phyloP scores from a whole-genome alignment of 2,329 filamentous ascomycete species.

The Camptophora hylomeconis region DNA sequence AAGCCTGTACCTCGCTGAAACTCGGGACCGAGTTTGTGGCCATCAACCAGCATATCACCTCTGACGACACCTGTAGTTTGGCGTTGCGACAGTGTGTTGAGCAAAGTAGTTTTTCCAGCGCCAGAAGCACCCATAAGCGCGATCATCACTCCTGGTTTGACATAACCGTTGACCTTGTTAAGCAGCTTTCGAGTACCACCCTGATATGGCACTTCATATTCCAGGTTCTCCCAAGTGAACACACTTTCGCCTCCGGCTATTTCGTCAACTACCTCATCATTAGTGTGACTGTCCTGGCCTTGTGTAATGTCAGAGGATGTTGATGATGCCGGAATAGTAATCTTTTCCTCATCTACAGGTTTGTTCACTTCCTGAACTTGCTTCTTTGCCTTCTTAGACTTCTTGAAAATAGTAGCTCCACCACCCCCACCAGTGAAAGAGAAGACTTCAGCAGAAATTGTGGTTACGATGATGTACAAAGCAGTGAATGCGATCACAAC shows the following conservation, averaged over 20 bases:
- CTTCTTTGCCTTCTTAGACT: conserved; percentile 47
- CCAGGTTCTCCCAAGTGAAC: conserved; percentile 59
- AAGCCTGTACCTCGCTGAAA: conserved; percentile 61
- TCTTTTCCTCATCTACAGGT: conserved; percentile 46
- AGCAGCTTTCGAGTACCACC: conserved; percentile 49
- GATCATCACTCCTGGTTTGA: conserved; percentile 66
- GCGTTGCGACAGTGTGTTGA: conserved; percentile 65
- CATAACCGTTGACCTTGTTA: conserved; percentile 61
- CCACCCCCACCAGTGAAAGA: conserved; percentile 47
- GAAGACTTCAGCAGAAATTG: conserved; percentile 56
- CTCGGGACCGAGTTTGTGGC: conserved; percentile 44
- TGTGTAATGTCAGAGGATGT: conserved; percentile 24
- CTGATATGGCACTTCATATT: conserved; percentile 60
- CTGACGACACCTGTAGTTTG: conserved; percentile 51
- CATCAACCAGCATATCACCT: conserved; percentile 64
- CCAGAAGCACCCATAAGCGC: conserved; percentile 71
- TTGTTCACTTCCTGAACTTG: conserved; percentile 32
- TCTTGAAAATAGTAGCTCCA: conserved; percentile 61
- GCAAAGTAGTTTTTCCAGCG: conserved; percentile 70
- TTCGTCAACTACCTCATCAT: conserved; percentile 31
- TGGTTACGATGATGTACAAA: conserved; percentile 60
- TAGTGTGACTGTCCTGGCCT: conserved; percentile 12
- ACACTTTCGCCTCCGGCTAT: conserved; percentile 47
- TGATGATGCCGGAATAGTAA: conserved; percentile 16
- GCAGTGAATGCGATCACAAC: conserved; percentile 63